These are phyloP conservation scores for Pontederia paniculata DNA, from an alignment of 176 grass and related monocot genomes.

Conservation along the genomic window DNA sequence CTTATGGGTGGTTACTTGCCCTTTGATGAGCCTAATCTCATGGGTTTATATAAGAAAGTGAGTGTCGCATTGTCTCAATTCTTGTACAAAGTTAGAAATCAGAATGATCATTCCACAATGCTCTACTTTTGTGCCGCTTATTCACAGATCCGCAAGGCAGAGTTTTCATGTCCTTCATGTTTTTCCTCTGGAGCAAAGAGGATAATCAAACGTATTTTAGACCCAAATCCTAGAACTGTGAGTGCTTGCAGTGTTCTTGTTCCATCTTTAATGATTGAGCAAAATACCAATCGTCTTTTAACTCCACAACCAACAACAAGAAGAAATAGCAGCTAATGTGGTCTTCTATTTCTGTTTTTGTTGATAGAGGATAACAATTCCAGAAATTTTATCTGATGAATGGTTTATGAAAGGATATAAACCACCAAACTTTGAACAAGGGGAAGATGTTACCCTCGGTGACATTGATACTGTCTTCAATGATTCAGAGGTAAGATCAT, in stretches of 20 bases:
- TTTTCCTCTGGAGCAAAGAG: constrained; percentile 68
- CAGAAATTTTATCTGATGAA: constrained; percentile 79
- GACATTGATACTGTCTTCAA: constrained; percentile 87
- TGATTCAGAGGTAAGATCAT: constrained; percentile 62
- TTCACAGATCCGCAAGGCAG: constrained; percentile 57
- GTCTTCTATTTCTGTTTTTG: background rate
- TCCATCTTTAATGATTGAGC: background rate
- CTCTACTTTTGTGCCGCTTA: constrained; percentile 11
- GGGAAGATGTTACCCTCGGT: constrained; percentile 62
- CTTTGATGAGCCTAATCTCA: constrained; percentile 62
- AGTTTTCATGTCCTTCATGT: constrained; percentile 50
- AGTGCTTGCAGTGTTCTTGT: constrained; percentile 16
- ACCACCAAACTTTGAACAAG: constrained; percentile 65
- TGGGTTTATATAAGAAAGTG: constrained; percentile 68
- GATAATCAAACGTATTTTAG: constrained; percentile 72
- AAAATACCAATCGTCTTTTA: no score
- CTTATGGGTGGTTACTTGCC: constrained; percentile 94
- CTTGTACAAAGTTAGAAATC: constrained; percentile 12
- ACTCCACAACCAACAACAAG: background rate
- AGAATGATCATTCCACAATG: background rate
- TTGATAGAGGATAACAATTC: constrained; percentile 73
- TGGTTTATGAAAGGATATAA: constrained; percentile 96
- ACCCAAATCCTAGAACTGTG: constrained; percentile 85
- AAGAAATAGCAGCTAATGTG: no score
- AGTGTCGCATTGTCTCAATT: constrained; percentile 9